A percentile compares a stretch with the other conserved stretches of the same genome.
Evolutionary conservation across 2,329 filamentous ascomycete species (phyloP).

Genomic region (Xylaria polymorpha): DNA sequence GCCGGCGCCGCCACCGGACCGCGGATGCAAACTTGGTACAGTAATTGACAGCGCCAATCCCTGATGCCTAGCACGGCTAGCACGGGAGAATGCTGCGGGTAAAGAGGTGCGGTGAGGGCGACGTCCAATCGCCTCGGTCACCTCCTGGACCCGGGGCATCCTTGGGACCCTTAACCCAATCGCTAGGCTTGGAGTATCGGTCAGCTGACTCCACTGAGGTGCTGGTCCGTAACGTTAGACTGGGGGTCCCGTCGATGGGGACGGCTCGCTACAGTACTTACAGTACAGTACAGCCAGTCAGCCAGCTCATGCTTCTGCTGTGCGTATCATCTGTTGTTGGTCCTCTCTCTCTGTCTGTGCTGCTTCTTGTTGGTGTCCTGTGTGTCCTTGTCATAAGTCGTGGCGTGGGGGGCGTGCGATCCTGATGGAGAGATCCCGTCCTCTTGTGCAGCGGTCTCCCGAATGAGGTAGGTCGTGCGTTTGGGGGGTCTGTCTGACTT

Average conservation of each 20-base stretch:
- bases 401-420: conserved; percentile 20
- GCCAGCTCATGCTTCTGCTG: too few relatives aligned
- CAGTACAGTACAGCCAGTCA: background rate
- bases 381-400: background rate
- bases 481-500: conserved; percentile 10
- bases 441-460: conserved; percentile 22
- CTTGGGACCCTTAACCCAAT: conserved; percentile 19
- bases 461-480: conserved; percentile 26
- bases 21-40: conserved; percentile 29
- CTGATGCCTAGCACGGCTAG: conserved; percentile 35
- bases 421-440: background rate
- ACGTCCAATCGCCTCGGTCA: conserved; percentile 30
- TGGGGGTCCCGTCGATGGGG: background rate
- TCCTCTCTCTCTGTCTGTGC: background rate
- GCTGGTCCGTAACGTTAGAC: conserved; percentile 19
- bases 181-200: conserved; percentile 20
- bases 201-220: conserved; percentile 34
- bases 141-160: background rate
- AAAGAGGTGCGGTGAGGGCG: conserved; percentile 35
- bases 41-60: conserved; percentile 29
- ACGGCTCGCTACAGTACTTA: background rate
- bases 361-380: background rate
- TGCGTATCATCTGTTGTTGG: conserved; percentile 3
- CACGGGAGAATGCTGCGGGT: conserved; percentile 39
- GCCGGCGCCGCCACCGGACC: conserved; percentile 37